A percentile compares a stretch with the other conserved stretches of the same genome.
These are phyloP conservation scores for Russula brevipes DNA, from an alignment of 768 basidiomycete genomes.

Conservation along the genomic window DNA sequence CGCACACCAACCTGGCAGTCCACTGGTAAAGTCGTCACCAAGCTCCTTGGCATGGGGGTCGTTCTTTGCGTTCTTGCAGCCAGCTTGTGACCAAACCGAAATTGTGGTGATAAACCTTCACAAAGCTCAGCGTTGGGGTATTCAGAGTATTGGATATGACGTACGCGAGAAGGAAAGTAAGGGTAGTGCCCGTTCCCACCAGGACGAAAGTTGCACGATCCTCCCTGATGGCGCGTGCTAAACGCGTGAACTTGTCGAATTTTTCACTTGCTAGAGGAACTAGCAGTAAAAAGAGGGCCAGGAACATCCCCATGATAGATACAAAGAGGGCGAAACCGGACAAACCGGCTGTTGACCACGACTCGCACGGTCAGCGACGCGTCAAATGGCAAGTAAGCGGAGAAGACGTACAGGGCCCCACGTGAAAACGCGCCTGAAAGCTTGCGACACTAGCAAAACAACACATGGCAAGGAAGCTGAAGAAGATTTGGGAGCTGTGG, in stretches of 20 bases:
- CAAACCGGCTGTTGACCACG: slow-evolving; percentile 63
- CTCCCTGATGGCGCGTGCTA: slow-evolving; percentile 79
- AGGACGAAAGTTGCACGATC: slow-evolving; percentile 82
- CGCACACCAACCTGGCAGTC: slow-evolving; percentile 75
- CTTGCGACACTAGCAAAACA: slow-evolving; percentile 86
- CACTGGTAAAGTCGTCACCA: slow-evolving; percentile 61
- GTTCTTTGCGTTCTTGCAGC: slow-evolving; percentile 78
- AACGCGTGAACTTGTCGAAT: slow-evolving; percentile 71
- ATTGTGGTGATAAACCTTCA: slow-evolving; percentile 68
- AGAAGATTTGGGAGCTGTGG: slow-evolving; percentile 76
- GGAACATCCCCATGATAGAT: slow-evolving; percentile 63
- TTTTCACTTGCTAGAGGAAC: slow-evolving; percentile 81
- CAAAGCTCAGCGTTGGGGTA: slow-evolving; percentile 22
- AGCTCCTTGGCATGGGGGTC: slow-evolving; percentile 70
- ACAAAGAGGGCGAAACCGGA: slow-evolving; percentile 83
- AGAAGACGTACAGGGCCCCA: slow-evolving; percentile 74
- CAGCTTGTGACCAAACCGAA: slow-evolving; percentile 82
- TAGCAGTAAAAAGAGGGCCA: slow-evolving; percentile 67
- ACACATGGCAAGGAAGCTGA: slow-evolving; percentile 88
- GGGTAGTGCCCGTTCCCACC: slow-evolving; percentile 58
- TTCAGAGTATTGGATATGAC: slow-evolving; percentile 32
- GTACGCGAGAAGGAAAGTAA: slow-evolving; percentile 73
- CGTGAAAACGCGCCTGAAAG: slow-evolving; percentile 80
- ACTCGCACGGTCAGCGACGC: not conserved
- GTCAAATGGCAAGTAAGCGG: not conserved